Evolutionary conservation across 495 filamentous ascomycete species (phyloP), one percentile per base, ranked within the genome.

Genomic region (Talaromyces proteolyticus): DNA sequence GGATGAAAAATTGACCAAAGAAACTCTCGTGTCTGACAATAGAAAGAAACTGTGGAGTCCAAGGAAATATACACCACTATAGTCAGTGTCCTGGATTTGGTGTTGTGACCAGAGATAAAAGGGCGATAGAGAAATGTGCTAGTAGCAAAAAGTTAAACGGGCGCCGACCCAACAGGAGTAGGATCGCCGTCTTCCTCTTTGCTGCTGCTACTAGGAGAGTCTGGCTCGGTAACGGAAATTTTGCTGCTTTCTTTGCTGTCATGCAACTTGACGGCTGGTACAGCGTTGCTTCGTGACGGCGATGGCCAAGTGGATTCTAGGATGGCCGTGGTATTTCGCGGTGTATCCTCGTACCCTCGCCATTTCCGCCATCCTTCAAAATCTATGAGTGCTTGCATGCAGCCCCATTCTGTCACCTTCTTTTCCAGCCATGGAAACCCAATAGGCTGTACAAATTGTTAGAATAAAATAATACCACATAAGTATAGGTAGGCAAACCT

Each of bases 361-460:
- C 93, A 98, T 67, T 91, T 88, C 39, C 91, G 83, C 93, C 93
- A 98, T 47, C 93, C 93, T 60, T 97, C 93, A 57, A 91, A 97
- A 73, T 98, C 93, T 66, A 98, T 98, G 47, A 98, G 73, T 17
- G 94, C 94, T 74, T 97, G 93, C 76, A 98, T 96, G 71, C 93
- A 98, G 54, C 93, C 93, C 93, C 93, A 98, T 79, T 98, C 93
- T 63, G 92, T 96, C 37, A 97, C 90, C 63, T 98, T 98, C 37
- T 92, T 82, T 59, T 95, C 87, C 12, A 98, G 78, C 93, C 93
- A 98, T 51, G 94, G 91, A 60, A 96, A 97, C 56, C 92, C 94
- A 46, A 98, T 91, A 19, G 93, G 93, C 89, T 96, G 51, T 23
- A 14, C 18, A 46, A 39, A 39, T 11, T 18, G 38, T 25, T 37